Base-by-base conservation (phyloP, 2,329 filamentous ascomycete genomes). In the Fusarium duplospermum region DNA sequence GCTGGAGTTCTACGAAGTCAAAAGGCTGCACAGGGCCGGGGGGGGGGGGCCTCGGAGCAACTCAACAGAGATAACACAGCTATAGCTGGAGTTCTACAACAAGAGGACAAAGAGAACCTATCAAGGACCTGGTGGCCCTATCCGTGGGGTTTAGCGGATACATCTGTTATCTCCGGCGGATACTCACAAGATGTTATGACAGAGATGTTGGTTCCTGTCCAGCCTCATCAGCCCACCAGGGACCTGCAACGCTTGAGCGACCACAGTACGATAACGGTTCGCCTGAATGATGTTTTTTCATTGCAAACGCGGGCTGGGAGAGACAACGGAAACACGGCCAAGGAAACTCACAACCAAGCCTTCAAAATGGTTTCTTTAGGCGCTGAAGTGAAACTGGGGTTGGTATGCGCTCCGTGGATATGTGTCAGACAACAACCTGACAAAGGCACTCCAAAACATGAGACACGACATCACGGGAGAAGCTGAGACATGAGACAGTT, bases 391-490 rank as follows among this genome's bases (percentile, higher is more conserved):
- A 69, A 62, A 75, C 71, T 61, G 20, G 10, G 45, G 42, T 61
- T 64, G 74, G 72, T 58, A 76, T 74, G 67, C 69, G 33, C 47
- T 52, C 27, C 10, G 18, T 52, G 47, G 27, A 70, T 58, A 66
- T 74, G 67, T 61, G 68, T 67, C 70, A 74, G 63, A 74, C 65
- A 73, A 64, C 47, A 35, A 22, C 47, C 38, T 57, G 36, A 62
- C 66, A 60, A 45, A 71, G 36, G 54, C 60, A 68, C 29, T 56
- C 29, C 52, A 63, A 64, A 35, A 76, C 64, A 64, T 69, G 67
- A 73, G 72, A 74, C 72, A 73, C 35, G 63, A 69, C 66, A 70
- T 64, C 72, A 73, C 70, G 63, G 70, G 69, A 75, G 64, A 70
- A 68, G 40, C 66, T 73, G 54, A 69, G 66, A 73, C 70, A 73